Base-by-base conservation (phyloP, 78 protist genomes). In the Guillardia theta region DNA sequence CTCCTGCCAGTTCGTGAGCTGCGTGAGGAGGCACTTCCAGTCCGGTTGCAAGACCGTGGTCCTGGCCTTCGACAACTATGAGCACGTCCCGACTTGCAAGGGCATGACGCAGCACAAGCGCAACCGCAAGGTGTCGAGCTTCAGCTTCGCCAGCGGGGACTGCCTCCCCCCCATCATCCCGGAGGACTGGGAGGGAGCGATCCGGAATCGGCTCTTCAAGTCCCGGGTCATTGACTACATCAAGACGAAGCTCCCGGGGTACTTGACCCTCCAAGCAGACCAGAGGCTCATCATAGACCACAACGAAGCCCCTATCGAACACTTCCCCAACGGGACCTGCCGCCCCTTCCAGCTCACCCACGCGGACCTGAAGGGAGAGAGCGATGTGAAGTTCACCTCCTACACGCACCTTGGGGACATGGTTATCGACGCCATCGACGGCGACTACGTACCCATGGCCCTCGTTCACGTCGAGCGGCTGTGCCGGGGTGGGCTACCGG, bases 61-160 rank as follows among this genome's bases (percentile, higher is more conserved):
- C 27, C 90, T 78, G 37, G 90, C 50, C 18, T 78, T 78, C 48
- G 90, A 78, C 48, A 50, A 78, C 90, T 78, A 78, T 48, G 48
- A 19, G 41, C 90, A 78, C 90, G 90, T 78, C 43, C 90, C 90
- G 50, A n/a, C 24, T 36, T 18, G 41, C 44, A 78, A 78, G 90
- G 24, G 18, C 90, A 78, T 78, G 90, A 78, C 90, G 90, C 90
- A 78, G 90, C 10, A n/a, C 33, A 43, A 37, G 53, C 45, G 90
- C 50, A 8, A 9, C 1, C 21, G 6, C 39, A 24, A 58, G 4
- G 6, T 6, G 39, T 30, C 70, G 27, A 24, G 1, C 27, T 27
- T 58, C 39, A 9, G 39, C 6, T 3, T 58, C 4, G 39, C 21
- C 6, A 6, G 6, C 27, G 27, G 27, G 4, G 27, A 58, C 39